phyloP scores from a whole-genome alignment of 345 rosid species.

The Noccaea caerulescens region DNA sequence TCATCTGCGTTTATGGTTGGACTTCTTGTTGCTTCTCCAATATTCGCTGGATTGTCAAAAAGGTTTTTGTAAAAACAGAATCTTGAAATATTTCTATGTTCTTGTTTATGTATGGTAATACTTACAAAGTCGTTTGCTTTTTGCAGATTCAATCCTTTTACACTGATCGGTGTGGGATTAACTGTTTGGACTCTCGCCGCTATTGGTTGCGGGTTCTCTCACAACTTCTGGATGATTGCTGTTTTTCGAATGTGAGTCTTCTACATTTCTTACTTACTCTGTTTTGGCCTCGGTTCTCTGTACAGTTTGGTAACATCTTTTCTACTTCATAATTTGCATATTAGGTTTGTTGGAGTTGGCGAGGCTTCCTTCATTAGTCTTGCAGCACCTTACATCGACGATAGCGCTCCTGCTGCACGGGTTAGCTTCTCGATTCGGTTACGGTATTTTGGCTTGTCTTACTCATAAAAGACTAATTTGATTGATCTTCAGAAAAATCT shows the following conservation, averaged over 20 bases:
- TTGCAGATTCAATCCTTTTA: conserved; percentile 84
- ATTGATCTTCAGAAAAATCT: conserved; percentile 64
- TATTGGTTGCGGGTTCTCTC: conserved; percentile 75
- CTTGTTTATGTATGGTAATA: background rate
- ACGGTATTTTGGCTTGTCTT: background rate
- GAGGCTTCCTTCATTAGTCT: conserved; percentile 99
- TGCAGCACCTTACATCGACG: conserved; percentile 98
- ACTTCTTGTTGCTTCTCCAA: conserved; percentile 87
- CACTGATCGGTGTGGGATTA: conserved; percentile 87
- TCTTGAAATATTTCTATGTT: background rate
- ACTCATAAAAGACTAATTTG: background rate
- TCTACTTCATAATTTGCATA: conserved; percentile 13
- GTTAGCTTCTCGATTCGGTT: conserved; percentile 38
- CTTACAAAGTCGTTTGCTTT: background rate
- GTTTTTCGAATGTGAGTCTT: conserved; percentile 76
- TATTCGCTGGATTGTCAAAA: conserved; percentile 87
- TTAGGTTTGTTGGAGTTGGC: conserved; percentile 97
- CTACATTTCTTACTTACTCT: background rate
- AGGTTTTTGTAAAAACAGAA: conserved; percentile 47
- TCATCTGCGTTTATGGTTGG: conserved; percentile 99
- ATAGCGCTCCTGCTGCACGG: conserved; percentile 82
- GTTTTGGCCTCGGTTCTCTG: background rate
- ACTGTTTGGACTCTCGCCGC: conserved; percentile 90
- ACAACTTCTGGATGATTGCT: conserved; percentile 85
- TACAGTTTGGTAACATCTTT: background rate